Base-by-base conservation (phyloP, 2,329 filamentous ascomycete genomes). In the Gnomoniopsis sp. region DNA sequence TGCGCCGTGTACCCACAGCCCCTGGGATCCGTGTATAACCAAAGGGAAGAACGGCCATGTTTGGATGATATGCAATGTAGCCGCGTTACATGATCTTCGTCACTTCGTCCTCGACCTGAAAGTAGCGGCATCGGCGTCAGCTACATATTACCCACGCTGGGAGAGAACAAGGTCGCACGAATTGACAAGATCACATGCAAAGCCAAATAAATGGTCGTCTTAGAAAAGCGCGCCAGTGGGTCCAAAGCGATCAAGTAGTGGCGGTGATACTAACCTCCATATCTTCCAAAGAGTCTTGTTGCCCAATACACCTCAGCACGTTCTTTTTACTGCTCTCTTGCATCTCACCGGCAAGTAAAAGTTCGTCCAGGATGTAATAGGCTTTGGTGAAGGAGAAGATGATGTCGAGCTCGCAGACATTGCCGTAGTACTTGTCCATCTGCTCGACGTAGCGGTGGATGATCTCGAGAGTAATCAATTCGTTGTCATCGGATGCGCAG, bases 371-470 rank as follows among this genome's bases (percentile, higher is more conserved):
- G 67, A 99, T 99, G 77, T 98, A 99, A 77, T 99, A 99, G 61
- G 95, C 95, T 77, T 99, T 99, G 68, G 96, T 96, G 75, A 99
- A 99, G 74, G 96, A 98, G 85, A 99, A 99, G 75, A 99, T 99
- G 77, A 98, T 97, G 75, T 98, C 93, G 65, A 99, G 85, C 79
- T 99, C 95, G 87, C 95, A 99, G 61, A 99, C 95, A 75, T 99
- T 99, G 75, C 95, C 95, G 75, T 98, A 99, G 80, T 99, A 99
- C 76, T 99, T 99, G 83, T 99, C 95, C 95, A 99, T 99, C 78
- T 99, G 95, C 77, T 99, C 95, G 71, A 99, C 95, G 74, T 99
- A 99, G 77, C 95, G 91, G 76, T 99, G 95, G 69, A 99, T 96
- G 72, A 99, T 92, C 76, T 99, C 95, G 72, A 99, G 91, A 23